Base-by-base conservation (phyloP, 2,329 filamentous ascomycete genomes). In the Trichoderma sp. region DNA sequence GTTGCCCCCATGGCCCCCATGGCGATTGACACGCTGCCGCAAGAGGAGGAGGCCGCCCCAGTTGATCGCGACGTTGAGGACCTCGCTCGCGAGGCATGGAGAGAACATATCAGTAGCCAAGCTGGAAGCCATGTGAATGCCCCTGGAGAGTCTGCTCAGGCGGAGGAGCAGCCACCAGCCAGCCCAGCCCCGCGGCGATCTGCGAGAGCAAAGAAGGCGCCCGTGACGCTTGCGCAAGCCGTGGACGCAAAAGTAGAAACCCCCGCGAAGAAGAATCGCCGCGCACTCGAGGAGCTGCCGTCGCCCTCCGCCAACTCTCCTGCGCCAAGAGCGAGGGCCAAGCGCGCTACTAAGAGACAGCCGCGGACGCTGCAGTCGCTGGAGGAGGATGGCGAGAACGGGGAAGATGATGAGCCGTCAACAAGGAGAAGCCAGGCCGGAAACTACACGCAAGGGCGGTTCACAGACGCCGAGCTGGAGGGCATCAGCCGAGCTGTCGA, bases 141-240 rank as follows among this genome's bases (percentile, higher is more conserved):
- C n/a, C n/a, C 52, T 45, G 43, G 51, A 47, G 51, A 63, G 19
- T 43, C 50, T 15, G 28, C 55, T 30, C 26, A 63, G n/a, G 52
- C 58, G 50, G 70, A 59, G 19, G 64, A 19, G 21, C 12, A 64
- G 19, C 43, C 67, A 7, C 59, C 47, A 19, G 26, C 62, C n/a
- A 67, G 63, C 52, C 66, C 67, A 26, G 74, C 72, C 67, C 73
- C 68, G 67, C 64, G 71, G 45, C 74, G 76, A 28, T 74, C 79
- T 41, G 77, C 77, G 39, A 73, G 76, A 63, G 75, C 76, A 50
- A 83, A 81, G 74, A 84, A 81, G 73, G 76, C 79, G 55, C 79
- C 80, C 10, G 81, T 80, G 19, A 81, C 77, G 63, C 81, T 80
- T 67, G 75, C 78, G 48, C 72, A 77, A 61, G 71, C 74, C 1